Conservation (phyloP, 2,329 filamentous ascomycete genomes). For the Aspergillus ochraceus region DNA sequence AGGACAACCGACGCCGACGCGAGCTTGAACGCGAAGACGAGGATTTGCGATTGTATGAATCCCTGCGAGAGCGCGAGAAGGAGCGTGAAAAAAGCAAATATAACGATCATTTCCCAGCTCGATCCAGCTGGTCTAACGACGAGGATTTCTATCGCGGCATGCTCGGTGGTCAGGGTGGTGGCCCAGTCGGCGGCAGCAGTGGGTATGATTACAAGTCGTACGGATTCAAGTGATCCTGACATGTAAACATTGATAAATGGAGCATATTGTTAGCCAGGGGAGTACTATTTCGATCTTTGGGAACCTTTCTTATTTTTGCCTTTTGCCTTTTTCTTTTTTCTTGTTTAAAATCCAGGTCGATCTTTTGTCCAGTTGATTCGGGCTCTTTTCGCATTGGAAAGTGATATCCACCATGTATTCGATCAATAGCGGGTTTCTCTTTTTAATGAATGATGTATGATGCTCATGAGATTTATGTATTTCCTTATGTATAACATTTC, state of each 20-base stretch:
- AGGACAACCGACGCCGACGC: constrained; percentile 28
- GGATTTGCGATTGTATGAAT: constrained; percentile 26
- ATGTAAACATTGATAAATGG: neutral
- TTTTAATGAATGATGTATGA: constrained; percentile 2
- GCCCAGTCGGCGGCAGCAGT: constrained; percentile 20
- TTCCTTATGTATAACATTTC: constrained; percentile 4
- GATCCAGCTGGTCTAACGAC: constrained; percentile 31
- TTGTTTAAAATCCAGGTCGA: neutral
- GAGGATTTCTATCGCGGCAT: constrained; percentile 43
- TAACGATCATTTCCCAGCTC: constrained; percentile 23
- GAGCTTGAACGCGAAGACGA: constrained; percentile 26
- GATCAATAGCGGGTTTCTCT: neutral
- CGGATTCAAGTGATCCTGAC: constrained; percentile 24
- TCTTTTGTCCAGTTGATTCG: neutral
- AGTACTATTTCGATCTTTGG: neutral
- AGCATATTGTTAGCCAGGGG: neutral
- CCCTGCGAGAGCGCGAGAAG: constrained; percentile 28
- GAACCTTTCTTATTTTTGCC: constrained; percentile 4
- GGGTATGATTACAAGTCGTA: constrained; percentile 29
- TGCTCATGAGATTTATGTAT: neutral
- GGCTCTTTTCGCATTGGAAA: neutral
- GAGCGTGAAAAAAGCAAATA: constrained; percentile 31
- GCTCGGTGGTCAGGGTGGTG: constrained; percentile 30
- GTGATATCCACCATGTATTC: constrained; percentile 4
- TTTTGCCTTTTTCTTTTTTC: neutral